A percentile compares a stretch with the other conserved stretches of the same genome.
Evolutionary conservation across 2,329 filamentous ascomycete genomes (phyloP).

Genomic region (Colletotrichum euphorbiae): DNA sequence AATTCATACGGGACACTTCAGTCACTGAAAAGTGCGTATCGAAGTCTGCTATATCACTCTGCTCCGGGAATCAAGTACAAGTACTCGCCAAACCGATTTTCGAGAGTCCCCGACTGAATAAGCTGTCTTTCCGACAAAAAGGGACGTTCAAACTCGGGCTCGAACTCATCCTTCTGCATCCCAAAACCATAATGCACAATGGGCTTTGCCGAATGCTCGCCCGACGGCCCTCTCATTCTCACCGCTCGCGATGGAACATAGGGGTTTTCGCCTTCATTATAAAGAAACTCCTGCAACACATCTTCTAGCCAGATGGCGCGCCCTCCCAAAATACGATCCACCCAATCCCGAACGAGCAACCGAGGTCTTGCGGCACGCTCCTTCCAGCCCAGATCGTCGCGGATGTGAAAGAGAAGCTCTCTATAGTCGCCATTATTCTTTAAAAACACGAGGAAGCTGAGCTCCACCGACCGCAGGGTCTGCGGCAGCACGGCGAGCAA

Average conservation of each 20-base stretch:
- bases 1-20: too few species aligned
- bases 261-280: conserved; percentile 43
- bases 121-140: not conserved
- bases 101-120: not conserved
- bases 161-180: conserved; percentile 7
- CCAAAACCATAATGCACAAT: not conserved
- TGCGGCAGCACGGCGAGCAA: conserved; percentile 46
- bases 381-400: conserved; percentile 40
- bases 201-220: not conserved
- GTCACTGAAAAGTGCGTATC: too few species aligned
- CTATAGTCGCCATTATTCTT: conserved; percentile 20
- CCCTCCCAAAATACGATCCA: not conserved
- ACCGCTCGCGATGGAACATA: conserved; percentile 3
- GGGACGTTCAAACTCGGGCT: conserved; percentile 1
- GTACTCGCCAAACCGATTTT: not conserved
- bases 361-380: conserved; percentile 31
- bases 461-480: conserved; percentile 47
- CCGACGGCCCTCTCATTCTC: not conserved
- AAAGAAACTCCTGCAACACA: conserved; percentile 42
- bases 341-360: conserved; percentile 8
- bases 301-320: conserved; percentile 17
- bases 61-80: not conserved
- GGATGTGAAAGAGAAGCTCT: conserved; percentile 42
- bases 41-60: not conserved
- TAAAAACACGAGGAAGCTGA: conserved; percentile 49